Percentiles rank a stretch among this genome's conserved stretches.
phyloP scores from a whole-genome alignment of 2,329 filamentous ascomycete genomes.

The Fusarium phyllophilum region DNA sequence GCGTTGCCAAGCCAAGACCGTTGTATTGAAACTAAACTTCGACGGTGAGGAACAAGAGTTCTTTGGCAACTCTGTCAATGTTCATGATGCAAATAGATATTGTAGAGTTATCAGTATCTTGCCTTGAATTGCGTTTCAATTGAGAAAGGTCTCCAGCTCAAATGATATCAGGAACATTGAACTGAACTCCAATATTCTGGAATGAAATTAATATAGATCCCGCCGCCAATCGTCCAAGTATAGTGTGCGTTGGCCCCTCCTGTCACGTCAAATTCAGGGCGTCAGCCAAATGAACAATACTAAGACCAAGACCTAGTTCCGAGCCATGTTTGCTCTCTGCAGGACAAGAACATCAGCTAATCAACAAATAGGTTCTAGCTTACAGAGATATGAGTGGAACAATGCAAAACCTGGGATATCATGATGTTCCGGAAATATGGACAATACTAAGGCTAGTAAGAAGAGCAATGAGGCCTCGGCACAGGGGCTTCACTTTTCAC shows the following conservation, averaged over 20 bases:
- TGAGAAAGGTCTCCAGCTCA: background rate
- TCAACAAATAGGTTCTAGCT: background rate
- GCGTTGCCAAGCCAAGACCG: slow-evolving; percentile 7
- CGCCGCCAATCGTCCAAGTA: background rate
- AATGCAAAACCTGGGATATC: slow-evolving; percentile 9
- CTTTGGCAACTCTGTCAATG: background rate
- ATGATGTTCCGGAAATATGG: background rate
- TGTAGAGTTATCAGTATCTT: no score
- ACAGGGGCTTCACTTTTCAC: background rate
- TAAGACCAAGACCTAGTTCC: background rate
- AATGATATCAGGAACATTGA: background rate
- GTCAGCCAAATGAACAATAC: background rate
- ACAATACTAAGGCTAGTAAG: slow-evolving; percentile 11
- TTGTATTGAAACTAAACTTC: background rate
- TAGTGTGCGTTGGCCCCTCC: background rate
- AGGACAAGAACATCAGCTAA: background rate
- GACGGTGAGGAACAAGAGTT: background rate
- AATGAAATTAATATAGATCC: background rate
- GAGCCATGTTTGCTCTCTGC: slow-evolving; percentile 12
- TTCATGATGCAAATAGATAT: background rate
- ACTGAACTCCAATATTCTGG: background rate
- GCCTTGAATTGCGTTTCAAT: background rate
- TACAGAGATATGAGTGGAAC: background rate
- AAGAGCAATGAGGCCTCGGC: background rate
- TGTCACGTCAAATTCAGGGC: background rate